Conservation (phyloP, 176 grass and related monocot genomes). For the Ensete ventricosum region DNA sequence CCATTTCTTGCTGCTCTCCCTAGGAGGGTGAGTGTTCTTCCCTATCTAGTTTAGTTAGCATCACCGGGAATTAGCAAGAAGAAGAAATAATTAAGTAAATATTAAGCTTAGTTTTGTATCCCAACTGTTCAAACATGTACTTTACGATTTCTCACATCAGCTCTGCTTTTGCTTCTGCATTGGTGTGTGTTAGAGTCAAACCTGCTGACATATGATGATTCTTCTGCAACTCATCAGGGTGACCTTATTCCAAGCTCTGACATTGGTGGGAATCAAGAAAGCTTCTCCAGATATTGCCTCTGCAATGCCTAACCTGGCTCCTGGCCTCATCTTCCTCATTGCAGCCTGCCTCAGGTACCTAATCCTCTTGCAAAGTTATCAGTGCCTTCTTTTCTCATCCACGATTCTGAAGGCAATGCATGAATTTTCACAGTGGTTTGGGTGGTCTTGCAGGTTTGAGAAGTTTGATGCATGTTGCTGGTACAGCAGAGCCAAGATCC, state of each 20-base stretch:
- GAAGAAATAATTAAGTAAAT: too few relatives aligned
- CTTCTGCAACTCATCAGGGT: slow-evolving; percentile 12
- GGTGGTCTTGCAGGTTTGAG: slow-evolving; percentile 33
- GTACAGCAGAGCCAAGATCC: slow-evolving; percentile 51
- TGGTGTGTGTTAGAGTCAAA: too few relatives aligned
- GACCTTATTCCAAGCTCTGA: slow-evolving; percentile 38
- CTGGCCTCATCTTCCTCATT: slow-evolving; percentile 53
- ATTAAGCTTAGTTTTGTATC: too few relatives aligned
- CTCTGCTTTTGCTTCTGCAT: too few relatives aligned
- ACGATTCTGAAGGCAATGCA: too few relatives aligned
- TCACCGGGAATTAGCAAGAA: too few relatives aligned
- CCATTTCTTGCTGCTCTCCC: slow-evolving; percentile 29
- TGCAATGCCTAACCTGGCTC: slow-evolving; percentile 48
- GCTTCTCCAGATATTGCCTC: slow-evolving; percentile 39
- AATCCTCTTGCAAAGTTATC: neutral
- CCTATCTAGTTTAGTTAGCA: neutral
- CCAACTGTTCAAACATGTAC: too few relatives aligned
- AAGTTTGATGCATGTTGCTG: slow-evolving; percentile 46
- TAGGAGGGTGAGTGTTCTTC: slow-evolving; percentile 40
- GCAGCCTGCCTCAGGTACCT: slow-evolving; percentile 48
- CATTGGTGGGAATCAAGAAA: slow-evolving; percentile 30
- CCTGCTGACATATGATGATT: neutral
- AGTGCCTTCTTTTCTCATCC: too few relatives aligned
- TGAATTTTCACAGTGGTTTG: too few relatives aligned
- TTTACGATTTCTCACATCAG: too few relatives aligned